Evolutionary conservation across 2,329 filamentous ascomycete genomes (phyloP), one percentile per base, ranked within the genome.

Genomic region (Aureobasidium leucospermi): DNA sequence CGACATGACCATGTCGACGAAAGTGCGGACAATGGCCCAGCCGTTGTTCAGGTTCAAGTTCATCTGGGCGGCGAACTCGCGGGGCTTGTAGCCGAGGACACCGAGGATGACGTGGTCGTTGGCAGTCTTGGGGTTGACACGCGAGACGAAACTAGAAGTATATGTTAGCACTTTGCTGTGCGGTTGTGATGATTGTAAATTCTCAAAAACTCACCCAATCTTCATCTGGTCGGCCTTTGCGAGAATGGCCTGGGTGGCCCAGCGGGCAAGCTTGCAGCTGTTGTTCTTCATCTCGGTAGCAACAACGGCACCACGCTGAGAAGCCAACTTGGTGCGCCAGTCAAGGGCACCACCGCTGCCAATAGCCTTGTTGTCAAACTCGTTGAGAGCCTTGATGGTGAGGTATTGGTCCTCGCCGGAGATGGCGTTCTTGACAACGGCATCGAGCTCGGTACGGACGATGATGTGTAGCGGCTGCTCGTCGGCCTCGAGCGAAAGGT

Each of bases 241-340:
- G 61, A 99, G 85, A 71, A 99, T 96, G 71, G 88, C 90, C 81
- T 99, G 94, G 45, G 93, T 90, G 34, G 94, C 96, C 94, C 94
- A 99, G 74, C 94, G 83, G 61, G 94, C 94, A 64, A 99, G 86
- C 82, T 99, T 99, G 88, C 90, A 96, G 72, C 86, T 91, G 84
- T 99, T 99, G 85, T 99, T 99, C 89, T 99, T 99, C 94, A 99
- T 99, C 81, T 99, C 94, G 11, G 94, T 99, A 19, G 94, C 94
- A 29, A 99, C 89, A 45, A 99, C 93, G 60, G 94, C 94, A 85
- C 94, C 94, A 70, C 94, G 88, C 80, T 96, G 92, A 68, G 87
- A 90, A 65, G 89, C 88, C 62, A 99, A 84, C 84, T 99, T 99
- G 67, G 86, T 88, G 73, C 94, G 85, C 94, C 94, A 99, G 82